phyloP scores from a whole-genome alignment of 371 early-diverging fungal species.

The Lichtheimia ramosa region DNA sequence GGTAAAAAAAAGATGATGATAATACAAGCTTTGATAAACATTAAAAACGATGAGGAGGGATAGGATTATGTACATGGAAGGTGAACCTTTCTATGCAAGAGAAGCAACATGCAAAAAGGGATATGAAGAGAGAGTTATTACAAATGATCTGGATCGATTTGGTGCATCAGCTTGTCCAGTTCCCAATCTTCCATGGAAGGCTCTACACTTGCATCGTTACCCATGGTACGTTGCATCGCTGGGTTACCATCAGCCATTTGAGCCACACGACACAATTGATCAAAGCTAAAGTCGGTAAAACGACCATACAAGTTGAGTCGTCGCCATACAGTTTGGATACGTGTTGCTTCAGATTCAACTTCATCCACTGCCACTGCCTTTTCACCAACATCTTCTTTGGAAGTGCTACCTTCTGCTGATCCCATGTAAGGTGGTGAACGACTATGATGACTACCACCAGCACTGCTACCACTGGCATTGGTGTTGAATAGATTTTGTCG shows the following conservation, averaged over 20 bases:
- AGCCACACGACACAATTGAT: constrained; percentile 14
- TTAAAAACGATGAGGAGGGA: not conserved
- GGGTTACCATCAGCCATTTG: constrained; percentile 10
- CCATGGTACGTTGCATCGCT: not conserved
- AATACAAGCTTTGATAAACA: not conserved
- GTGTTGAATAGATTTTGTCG: not conserved
- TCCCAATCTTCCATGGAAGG: constrained; percentile 27
- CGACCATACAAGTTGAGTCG: constrained; percentile 18
- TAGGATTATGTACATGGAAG: not conserved
- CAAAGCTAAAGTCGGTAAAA: constrained; percentile 17
- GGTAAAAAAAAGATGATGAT: not conserved
- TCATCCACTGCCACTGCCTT: constrained; percentile 3
- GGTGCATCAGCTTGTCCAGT: constrained; percentile 21
- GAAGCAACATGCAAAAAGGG: constrained; percentile 1
- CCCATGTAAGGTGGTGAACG: not conserved
- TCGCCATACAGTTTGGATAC: constrained; percentile 13
- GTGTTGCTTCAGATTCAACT: constrained; percentile 1
- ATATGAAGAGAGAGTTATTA: not conserved
- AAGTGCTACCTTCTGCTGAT: not conserved
- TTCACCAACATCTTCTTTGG: constrained; percentile 2
- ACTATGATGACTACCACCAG: not conserved
- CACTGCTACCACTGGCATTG: constrained; percentile 1
- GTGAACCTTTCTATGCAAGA: not conserved
- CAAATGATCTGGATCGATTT: constrained; percentile 16
- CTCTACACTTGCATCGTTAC: not conserved